phyloP scores from a whole-genome alignment of 2,329 filamentous ascomycete genomes.

The Fusarium equiseti region DNA sequence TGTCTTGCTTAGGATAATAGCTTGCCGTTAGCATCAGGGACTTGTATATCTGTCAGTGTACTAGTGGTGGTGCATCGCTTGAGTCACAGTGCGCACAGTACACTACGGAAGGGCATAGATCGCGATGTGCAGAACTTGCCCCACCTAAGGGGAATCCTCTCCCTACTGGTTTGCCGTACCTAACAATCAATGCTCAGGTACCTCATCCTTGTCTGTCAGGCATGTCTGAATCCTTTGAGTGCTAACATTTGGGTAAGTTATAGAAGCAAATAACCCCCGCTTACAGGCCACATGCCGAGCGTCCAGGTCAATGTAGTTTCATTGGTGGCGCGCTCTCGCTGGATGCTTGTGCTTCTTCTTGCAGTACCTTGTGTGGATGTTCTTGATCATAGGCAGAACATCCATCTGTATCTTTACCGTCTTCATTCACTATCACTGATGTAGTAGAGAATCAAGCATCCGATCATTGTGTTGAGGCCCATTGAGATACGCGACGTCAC shows the following conservation, averaged over 20 bases:
- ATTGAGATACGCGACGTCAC: not conserved
- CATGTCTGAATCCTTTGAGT: not conserved
- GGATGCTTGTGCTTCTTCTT: not conserved
- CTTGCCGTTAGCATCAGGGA: no score
- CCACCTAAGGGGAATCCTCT: not conserved
- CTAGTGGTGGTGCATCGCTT: no score
- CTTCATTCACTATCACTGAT: not conserved
- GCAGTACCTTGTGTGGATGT: no score
- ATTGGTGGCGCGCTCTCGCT: not conserved
- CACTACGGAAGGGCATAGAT: not conserved
- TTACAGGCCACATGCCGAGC: not conserved
- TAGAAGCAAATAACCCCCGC: not conserved
- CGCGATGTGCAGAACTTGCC: fast-evolving
- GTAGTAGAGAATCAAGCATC: not conserved
- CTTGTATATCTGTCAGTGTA: no score
- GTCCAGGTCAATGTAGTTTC: not conserved
- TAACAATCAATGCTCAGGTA: not conserved
- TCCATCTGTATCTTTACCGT: not conserved
- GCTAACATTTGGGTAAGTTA: no score
- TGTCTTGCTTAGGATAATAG: no score
- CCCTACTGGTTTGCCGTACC: not conserved
- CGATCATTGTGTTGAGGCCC: not conserved
- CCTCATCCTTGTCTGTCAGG: not conserved
- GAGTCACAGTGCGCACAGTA: not conserved
- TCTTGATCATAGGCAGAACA: not conserved